Base-by-base conservation (phyloP, 345 rosid genomes). In the Mangifera indica region DNA sequence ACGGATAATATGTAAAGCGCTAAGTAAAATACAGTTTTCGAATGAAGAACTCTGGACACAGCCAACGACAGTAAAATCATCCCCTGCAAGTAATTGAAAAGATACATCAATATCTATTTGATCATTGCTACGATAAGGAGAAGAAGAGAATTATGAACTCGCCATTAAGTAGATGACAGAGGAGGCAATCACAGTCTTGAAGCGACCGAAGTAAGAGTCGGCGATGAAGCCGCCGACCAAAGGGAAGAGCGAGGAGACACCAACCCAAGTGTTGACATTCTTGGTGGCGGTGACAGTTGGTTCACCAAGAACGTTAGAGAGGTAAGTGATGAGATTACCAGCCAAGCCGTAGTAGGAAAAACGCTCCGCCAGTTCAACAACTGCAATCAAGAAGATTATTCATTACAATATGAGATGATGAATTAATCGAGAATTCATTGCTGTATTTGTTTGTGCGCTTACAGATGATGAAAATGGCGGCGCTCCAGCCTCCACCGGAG, bases 381-480 rank as follows among this genome's bases (percentile, higher is more conserved):
- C 98, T 94, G 78, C 81, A 78, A 4, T n/a, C 26, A 37, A 37
- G 40, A 37, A 3, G 5, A 29, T 29, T 37, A 37, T 37, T 37
- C 40, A 6, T 37, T 37, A 37, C 5, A 37, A 37, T 37, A 37
- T 37, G 40, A 37, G 5, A 37, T n/a, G n/a, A n/a, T n/a, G 32
- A 29, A 29, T 3, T 3, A 1, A 29, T 29, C 3, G 32, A 29
- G 32, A 29, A 29, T 3, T 29, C 32, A 29, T 29, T 29, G 3
- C 3, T 29, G 3, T 29, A 29, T 29, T 29, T 18, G 65, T 66
- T 25, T 17, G 4, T 40, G 4, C n/a, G 53, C 90, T 81, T 82
- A 94, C 98, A 87, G 55, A 88, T 89, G 81, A 92, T 81, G 82
- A 92, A 92, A 79, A 92, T 71, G 83, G 97, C 98, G n/a, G 97